phyloP scores from a whole-genome alignment of 768 basidiomycete genomes.

The Clitopilus passeckerianus region DNA sequence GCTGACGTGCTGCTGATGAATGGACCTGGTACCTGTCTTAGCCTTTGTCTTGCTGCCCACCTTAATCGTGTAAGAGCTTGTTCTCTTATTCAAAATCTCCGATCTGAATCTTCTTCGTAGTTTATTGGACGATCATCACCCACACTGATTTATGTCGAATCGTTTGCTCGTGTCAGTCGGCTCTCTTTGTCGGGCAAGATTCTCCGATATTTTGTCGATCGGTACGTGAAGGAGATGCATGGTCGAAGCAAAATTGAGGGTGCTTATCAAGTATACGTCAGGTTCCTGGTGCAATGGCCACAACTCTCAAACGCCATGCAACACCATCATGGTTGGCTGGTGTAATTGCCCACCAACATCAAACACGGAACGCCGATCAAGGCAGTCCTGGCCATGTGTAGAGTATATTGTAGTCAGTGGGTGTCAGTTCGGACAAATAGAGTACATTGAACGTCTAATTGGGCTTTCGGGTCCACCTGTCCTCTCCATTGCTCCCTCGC shows the following conservation, averaged over 20 bases:
- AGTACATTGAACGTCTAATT: neutral
- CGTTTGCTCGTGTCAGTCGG: conserved; percentile 80
- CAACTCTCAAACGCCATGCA: conserved; percentile 33
- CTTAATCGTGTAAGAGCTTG: conserved; percentile 56
- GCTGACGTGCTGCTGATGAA: conserved; percentile 84
- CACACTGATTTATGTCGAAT: conserved; percentile 82
- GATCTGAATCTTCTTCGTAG: conserved; percentile 32
- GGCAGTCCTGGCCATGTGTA: neutral
- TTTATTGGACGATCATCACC: conserved; percentile 72
- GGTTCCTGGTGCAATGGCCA: conserved; percentile 93
- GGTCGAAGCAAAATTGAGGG: neutral
- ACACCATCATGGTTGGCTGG: conserved; percentile 60
- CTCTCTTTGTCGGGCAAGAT: conserved; percentile 85
- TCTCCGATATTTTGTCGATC: conserved; percentile 76
- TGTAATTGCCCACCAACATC: conserved; percentile 25
- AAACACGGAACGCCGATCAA: neutral
- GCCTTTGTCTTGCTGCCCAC: conserved; percentile 67
- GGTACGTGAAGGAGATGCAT: conserved; percentile 33
- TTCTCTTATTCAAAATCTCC: conserved; percentile 10
- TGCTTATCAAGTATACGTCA: conserved; percentile 16
- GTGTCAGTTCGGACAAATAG: neutral
- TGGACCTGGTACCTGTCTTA: conserved; percentile 91
- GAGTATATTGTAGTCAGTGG: neutral
- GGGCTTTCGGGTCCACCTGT: conserved; percentile 66
- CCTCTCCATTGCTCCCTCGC: conserved; percentile 65